Conservation (phyloP, 345 rosid genomes). For the Rhodamnia argentea region DNA sequence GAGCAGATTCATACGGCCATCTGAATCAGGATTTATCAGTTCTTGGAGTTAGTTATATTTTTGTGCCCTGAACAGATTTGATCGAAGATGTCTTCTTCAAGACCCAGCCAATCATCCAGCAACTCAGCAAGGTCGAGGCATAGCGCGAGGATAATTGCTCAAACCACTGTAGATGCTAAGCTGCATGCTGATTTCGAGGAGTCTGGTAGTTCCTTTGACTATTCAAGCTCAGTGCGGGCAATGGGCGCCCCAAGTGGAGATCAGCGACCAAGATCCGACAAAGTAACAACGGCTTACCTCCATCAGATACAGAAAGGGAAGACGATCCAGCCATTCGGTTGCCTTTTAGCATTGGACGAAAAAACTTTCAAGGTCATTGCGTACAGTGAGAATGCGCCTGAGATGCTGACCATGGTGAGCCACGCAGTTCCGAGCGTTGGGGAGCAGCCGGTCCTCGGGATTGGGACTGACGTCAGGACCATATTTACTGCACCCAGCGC, state of each 20-base stretch:
- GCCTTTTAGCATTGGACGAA: conserved; percentile 88
- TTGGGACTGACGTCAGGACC: conserved; percentile 66
- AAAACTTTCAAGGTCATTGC: conserved; percentile 81
- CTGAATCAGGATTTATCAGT: neutral
- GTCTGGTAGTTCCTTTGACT: conserved; percentile 85
- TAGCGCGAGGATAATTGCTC: conserved; percentile 80
- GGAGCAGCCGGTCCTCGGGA: conserved; percentile 63
- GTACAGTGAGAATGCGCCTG: conserved; percentile 89
- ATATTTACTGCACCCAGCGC: conserved; percentile 87
- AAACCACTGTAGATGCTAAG: conserved; percentile 87
- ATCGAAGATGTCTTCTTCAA: conserved; percentile 68
- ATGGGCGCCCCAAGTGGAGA: conserved; percentile 23
- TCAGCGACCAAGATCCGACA: conserved; percentile 65
- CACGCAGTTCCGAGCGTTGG: conserved; percentile 96
- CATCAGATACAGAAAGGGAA: conserved; percentile 95
- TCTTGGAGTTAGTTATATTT: neutral
- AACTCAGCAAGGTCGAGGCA: conserved; percentile 66
- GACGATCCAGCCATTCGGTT: conserved; percentile 91
- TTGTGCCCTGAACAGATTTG: neutral
- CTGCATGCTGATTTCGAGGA: conserved; percentile 87
- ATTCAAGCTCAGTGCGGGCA: conserved; percentile 72
- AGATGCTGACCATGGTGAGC: conserved; percentile 78
- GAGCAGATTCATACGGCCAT: neutral
- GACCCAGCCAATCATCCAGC: conserved; percentile 67
- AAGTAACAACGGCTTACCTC: conserved; percentile 81